Conservation (phyloP, 2,329 filamentous ascomycete genomes). For the Emergomyces orientalis region DNA sequence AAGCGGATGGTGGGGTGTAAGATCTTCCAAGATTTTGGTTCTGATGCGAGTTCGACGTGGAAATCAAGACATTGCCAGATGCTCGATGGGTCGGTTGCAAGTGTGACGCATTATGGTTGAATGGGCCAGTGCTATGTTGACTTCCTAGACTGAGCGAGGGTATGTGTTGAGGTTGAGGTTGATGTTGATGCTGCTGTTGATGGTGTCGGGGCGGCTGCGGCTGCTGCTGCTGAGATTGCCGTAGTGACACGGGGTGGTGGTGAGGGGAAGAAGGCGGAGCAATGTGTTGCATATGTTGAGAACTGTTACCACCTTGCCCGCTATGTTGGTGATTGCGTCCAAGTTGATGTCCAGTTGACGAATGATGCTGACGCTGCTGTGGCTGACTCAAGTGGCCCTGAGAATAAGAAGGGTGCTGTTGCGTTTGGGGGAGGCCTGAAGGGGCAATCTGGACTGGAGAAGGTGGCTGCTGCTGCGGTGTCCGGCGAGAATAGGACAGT, state of each 20-base stretch:
- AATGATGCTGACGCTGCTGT: conserved; percentile 1
- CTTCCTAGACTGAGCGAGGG: conserved; percentile 23
- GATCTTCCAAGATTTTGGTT: conserved; percentile 24
- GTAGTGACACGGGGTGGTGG: conserved; percentile 30
- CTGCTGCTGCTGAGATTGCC: conserved; percentile 13
- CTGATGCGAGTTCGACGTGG: neutral
- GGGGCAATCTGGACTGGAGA: conserved; percentile 17
- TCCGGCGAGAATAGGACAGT: conserved; percentile 24
- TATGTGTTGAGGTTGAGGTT: conserved; percentile 25
- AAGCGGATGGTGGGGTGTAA: conserved; percentile 31
- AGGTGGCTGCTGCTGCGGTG: conserved; percentile 20
- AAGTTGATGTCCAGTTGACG: neutral
- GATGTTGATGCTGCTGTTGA: conserved; percentile 22
- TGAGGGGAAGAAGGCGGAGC: conserved; percentile 17
- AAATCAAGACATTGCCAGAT: conserved; percentile 15
- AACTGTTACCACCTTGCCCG: neutral
- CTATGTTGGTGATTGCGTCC: conserved; percentile 4
- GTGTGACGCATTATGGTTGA: conserved; percentile 26
- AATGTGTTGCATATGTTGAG: conserved; percentile 7
- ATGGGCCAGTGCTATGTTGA: conserved; percentile 21
- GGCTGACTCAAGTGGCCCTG: conserved; percentile 17
- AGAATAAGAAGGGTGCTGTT: conserved; percentile 11
- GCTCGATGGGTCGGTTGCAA: conserved; percentile 14
- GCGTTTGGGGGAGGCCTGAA: neutral
- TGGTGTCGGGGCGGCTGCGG: conserved; percentile 26